Percentiles rank a stretch among this genome's conserved stretches.
Conservation (phyloP, 177 flowering plant species). For the Vitis hybrid region DNA sequence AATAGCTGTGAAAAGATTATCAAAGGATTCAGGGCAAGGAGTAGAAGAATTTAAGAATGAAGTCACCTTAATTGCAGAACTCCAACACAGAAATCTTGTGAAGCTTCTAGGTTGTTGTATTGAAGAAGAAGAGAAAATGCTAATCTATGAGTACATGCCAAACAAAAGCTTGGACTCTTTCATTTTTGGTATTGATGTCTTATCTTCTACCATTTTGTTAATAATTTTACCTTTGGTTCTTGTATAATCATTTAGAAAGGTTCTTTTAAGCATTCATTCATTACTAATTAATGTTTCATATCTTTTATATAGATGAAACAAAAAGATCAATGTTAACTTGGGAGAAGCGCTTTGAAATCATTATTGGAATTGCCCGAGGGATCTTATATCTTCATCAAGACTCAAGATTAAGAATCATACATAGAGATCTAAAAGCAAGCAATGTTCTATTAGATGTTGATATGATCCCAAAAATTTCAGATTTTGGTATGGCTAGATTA, state of each 20-base stretch:
- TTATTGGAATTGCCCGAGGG: conserved; percentile 57
- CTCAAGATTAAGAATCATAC: conserved; percentile 58
- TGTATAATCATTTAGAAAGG: too few species aligned
- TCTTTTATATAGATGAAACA: conserved; percentile 25
- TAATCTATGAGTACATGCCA: conserved; percentile 52
- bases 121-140: conserved; percentile 41
- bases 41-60: conserved; percentile 49
- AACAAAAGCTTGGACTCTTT: conserved; percentile 50
- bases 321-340: conserved; percentile 36
- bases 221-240: neutral
- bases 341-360: conserved; percentile 40
- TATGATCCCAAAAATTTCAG: conserved; percentile 63
- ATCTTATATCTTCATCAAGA: conserved; percentile 63
- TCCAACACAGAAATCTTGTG: conserved; percentile 60
- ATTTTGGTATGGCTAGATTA: conserved; percentile 66
- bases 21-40: too few species aligned
- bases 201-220: neutral
- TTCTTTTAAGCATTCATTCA: too few species aligned
- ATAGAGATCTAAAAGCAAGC: conserved; percentile 67
- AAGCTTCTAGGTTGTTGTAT: conserved; percentile 44
- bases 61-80: conserved; percentile 40
- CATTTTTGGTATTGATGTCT: conserved; percentile 34
- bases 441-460: conserved; percentile 49
- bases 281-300: neutral
- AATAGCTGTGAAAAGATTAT: conserved; percentile 50